Conservation (phyloP, 2,329 filamentous ascomycete genomes). For the Penicillium thymicola region DNA sequence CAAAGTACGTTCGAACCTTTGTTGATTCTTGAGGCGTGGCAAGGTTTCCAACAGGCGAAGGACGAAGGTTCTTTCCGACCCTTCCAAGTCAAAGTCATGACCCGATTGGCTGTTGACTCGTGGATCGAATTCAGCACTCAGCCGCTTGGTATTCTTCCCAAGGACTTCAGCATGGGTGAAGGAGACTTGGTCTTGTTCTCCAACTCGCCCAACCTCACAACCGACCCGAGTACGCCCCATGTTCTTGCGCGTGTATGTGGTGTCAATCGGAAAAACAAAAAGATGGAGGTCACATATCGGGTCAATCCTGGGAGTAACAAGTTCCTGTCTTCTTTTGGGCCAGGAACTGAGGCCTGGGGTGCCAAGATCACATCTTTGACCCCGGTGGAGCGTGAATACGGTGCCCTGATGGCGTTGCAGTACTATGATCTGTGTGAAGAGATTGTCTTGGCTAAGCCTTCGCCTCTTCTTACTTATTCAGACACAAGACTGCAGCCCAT, state of each 20-base stretch:
- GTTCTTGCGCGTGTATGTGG: slow-evolving; percentile 83
- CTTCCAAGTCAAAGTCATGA: slow-evolving; percentile 84
- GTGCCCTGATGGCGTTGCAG: slow-evolving; percentile 81
- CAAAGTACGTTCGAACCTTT: slow-evolving; percentile 87
- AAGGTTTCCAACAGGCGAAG: slow-evolving; percentile 83
- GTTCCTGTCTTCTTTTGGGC: slow-evolving; percentile 62
- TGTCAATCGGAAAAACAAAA: slow-evolving; percentile 74
- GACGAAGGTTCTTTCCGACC: slow-evolving; percentile 78
- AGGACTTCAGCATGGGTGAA: slow-evolving; percentile 70
- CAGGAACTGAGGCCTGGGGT: slow-evolving; percentile 67
- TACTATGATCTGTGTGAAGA: slow-evolving; percentile 97
- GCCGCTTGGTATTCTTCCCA: slow-evolving; percentile 67
- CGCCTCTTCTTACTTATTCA: slow-evolving; percentile 77
- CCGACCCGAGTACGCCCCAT: slow-evolving; percentile 64
- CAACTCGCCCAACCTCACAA: slow-evolving; percentile 66
- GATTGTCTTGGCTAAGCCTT: slow-evolving; percentile 83
- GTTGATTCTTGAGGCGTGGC: slow-evolving; percentile 90
- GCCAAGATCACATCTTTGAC: slow-evolving; percentile 89
- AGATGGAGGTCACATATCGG: slow-evolving; percentile 80
- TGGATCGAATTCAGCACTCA: slow-evolving; percentile 88
- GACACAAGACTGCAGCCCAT: slow-evolving; percentile 68
- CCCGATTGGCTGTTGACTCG: slow-evolving; percentile 83
- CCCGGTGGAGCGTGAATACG: slow-evolving; percentile 92
- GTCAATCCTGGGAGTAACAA: slow-evolving; percentile 63
- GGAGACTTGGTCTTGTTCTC: slow-evolving; percentile 89